Evolutionary conservation across 2,329 filamentous ascomycete species (phyloP), one percentile per base, ranked within the genome.

Genomic region (Phyllosticta citribraziliensis): DNA sequence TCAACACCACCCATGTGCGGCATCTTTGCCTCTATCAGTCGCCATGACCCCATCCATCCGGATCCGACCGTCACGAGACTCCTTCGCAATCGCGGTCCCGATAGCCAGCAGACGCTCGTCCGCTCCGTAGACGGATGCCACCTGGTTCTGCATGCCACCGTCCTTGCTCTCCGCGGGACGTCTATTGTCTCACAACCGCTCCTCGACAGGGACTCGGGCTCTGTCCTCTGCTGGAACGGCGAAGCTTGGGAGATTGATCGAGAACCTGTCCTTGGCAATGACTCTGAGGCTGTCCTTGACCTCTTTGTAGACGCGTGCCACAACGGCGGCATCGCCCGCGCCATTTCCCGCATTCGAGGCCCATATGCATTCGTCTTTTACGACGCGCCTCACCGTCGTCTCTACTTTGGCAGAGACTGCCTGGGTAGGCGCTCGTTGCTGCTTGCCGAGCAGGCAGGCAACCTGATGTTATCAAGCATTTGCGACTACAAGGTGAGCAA

Each of bases 181-280:
- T 78, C 83, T 64, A 70, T 94, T 56, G 84, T 86, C 6, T 71
- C 76, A 35, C 94, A 97, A 72, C 94, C 94, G 1, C 81, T 96
- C 3, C 73, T 81, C 52, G 82, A 88, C 65, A 47, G 70, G 2
- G 64, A 67, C 0, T 81, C 80, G 0, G 79, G 80, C 3, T 90
- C 87, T 0, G 78, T 89, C 0, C 79, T 99, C 2, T 97, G 93
- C 80, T 99, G 94, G 94, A 99, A 99, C 70, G 94, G 94, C 52
- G 94, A 99, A 72, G 93, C 91, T 1, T 99, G 94, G 94, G 87
- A 82, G 62, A 80, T 96, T 56, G 75, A 74, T 9, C 80, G 80
- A 35, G 67, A 80, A 10, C 68, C 72, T 1, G 78, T 96, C n/a
- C 62, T 69, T 51, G 88, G 85, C 62, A 97, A 96, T 70, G 94